These are phyloP conservation scores for Myxozyma mucilagina DNA, from an alignment of 805 yeast species.

Conservation along the genomic window DNA sequence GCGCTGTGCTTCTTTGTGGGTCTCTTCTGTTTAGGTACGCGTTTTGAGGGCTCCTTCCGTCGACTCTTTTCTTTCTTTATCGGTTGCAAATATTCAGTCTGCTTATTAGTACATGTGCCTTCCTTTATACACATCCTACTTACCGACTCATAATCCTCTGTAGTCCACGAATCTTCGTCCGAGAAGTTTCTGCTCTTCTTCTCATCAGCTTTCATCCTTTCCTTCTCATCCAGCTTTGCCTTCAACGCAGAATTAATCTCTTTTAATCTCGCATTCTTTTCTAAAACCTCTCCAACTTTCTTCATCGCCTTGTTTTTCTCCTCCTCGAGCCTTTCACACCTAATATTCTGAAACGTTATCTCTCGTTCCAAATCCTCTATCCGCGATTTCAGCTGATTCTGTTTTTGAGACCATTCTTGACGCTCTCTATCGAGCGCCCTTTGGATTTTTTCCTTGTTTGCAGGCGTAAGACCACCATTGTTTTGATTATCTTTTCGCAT, in stretches of 20 bases:
- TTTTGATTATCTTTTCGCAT: slow-evolving; percentile 1
- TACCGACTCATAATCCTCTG: not conserved
- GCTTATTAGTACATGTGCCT: not conserved
- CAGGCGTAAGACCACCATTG: slow-evolving; percentile 6
- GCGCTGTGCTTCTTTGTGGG: not conserved
- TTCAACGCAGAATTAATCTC: slow-evolving; percentile 6
- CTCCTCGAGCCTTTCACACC: slow-evolving; percentile 15
- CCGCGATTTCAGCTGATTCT: slow-evolving; percentile 7
- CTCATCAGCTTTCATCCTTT: not conserved
- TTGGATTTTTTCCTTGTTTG: slow-evolving; percentile 11
- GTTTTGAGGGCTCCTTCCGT: no score
- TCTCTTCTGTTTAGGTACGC: no score
- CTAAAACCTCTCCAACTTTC: slow-evolving; percentile 8
- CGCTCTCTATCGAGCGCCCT: slow-evolving; percentile 23
- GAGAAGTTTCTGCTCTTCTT: not conserved
- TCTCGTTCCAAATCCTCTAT: slow-evolving; percentile 18
- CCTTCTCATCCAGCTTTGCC: not conserved
- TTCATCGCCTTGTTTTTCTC: slow-evolving; percentile 22
- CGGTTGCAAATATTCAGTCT: not conserved
- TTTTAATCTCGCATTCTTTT: slow-evolving; percentile 9
- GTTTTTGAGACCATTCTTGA: slow-evolving; percentile 20
- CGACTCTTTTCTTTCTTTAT: not conserved
- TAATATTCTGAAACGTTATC: slow-evolving; percentile 2
- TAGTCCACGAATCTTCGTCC: not conserved
- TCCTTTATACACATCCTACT: not conserved